These are phyloP conservation scores for Brassica cretica DNA, from an alignment of 345 rosid genomes.

Conservation along the genomic window DNA sequence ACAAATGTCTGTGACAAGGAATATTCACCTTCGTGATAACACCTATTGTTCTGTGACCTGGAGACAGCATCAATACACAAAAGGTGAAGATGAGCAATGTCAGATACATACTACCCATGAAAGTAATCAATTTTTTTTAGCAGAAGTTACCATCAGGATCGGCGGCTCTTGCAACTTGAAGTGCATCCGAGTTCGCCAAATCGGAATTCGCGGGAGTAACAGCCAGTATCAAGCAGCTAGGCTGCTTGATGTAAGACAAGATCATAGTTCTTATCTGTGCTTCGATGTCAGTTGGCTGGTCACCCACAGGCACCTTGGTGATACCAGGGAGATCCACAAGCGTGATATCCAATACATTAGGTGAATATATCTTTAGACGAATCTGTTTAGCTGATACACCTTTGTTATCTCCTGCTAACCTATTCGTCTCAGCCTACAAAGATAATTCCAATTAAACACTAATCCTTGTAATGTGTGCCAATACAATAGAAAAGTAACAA, in stretches of 20 bases:
- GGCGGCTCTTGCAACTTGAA: slow-evolving; percentile 61
- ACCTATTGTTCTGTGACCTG: slow-evolving; percentile 74
- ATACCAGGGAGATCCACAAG: slow-evolving; percentile 76
- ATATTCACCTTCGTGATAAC: slow-evolving; percentile 65
- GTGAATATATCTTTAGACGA: slow-evolving; percentile 56
- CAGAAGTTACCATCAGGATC: slow-evolving; percentile 56
- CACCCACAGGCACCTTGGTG: slow-evolving; percentile 76
- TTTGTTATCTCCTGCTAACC: slow-evolving; percentile 58
- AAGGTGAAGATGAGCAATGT: slow-evolving; percentile 6
- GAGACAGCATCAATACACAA: slow-evolving; percentile 21
- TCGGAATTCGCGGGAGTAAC: slow-evolving; percentile 72
- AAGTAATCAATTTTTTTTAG: not conserved
- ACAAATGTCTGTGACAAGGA: slow-evolving; percentile 9
- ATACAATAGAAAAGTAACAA: not conserved
- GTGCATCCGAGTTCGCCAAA: slow-evolving; percentile 77
- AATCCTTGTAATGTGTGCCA: not conserved
- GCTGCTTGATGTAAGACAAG: slow-evolving; percentile 46
- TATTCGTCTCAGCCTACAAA: slow-evolving; percentile 64
- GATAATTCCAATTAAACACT: slow-evolving; percentile 2
- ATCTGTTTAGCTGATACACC: slow-evolving; percentile 66
- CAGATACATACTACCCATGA: not conserved
- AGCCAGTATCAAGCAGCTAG: slow-evolving; percentile 64
- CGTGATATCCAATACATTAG: slow-evolving; percentile 66
- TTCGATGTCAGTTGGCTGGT: slow-evolving; percentile 68
- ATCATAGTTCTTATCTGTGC: slow-evolving; percentile 59